Base-by-base conservation (phyloP, 1,284 basidiomycete species). In the Flammula alnicola region DNA sequence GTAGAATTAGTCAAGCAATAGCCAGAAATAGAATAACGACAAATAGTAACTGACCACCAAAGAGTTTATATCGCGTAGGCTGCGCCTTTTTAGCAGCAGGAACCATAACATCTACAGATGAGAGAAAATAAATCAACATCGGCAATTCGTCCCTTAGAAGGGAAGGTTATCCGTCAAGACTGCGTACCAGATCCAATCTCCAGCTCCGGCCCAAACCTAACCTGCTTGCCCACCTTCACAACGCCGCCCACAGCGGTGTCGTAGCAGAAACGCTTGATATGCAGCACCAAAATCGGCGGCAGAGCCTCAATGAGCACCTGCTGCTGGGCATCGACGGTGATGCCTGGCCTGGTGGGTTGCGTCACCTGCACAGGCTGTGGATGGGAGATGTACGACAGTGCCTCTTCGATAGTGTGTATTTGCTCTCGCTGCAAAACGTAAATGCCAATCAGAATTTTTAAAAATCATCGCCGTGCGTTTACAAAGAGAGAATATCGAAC, bases 201-300 rank as follows among this genome's bases (percentile, higher is more conserved):
- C 51, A 98, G 69, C 63, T 92, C 88, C 2, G 86, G 81, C 10
- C 81, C 80, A 71, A 95, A 97, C 20, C 78, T 74, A 1, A 98
- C 80, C 48, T 86, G 83, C 71, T 98, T 98, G 47, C 80, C 81
- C 40, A 90, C 84, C 72, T 98, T 99, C 46, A 88, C 85, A 0
- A 92, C 90, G 27, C 88, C 90, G 19, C 86, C 87, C 0, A 88
- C 86, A 26, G 65, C 76, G 42, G 84, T 82, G 64, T 97, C 94
- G 65, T 95, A 98, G 50, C 87, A 78, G 75, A 98, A 99, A 19
- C 95, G 77, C 72, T 98, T 98, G 63, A 98, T 77, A 65, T 98
- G 95, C 10, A 98, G 76, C 9, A 98, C 86, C 42, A 98, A 77
- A 8, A 98, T 84, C 0, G 86, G 85, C 0, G 96, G 96, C 10